phyloP scores from a whole-genome alignment of 2,329 filamentous ascomycete species.

The Epichloe aotearoae region DNA sequence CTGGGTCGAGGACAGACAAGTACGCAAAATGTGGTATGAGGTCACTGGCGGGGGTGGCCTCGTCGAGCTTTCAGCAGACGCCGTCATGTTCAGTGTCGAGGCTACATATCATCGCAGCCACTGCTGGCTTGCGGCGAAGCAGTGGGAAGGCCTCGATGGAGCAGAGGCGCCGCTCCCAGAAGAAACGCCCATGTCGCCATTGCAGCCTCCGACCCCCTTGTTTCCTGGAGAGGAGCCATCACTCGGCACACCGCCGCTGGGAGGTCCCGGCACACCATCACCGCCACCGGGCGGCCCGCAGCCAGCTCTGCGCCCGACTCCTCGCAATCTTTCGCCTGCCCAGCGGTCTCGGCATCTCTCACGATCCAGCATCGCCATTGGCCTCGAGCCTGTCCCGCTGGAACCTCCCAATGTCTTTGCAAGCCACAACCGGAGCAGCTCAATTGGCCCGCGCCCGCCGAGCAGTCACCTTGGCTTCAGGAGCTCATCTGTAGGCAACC shows the following conservation, averaged over 20 bases:
- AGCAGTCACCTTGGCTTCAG: slow-evolving; percentile 20
- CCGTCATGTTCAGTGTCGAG: slow-evolving; percentile 47
- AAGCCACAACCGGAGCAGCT: slow-evolving; percentile 22
- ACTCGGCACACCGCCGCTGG: slow-evolving; percentile 10
- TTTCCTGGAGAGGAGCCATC: slow-evolving; percentile 19
- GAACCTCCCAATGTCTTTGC: slow-evolving; percentile 18
- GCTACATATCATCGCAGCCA: slow-evolving; percentile 46
- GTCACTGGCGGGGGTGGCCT: slow-evolving; percentile 49
- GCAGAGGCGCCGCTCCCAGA: slow-evolving; percentile 13
- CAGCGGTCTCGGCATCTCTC: slow-evolving; percentile 20
- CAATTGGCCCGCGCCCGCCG: slow-evolving; percentile 19
- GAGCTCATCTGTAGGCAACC: slow-evolving; percentile 23
- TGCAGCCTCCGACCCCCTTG: slow-evolving; percentile 24
- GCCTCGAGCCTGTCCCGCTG: slow-evolving; percentile 29
- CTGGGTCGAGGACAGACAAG: slow-evolving; percentile 54
- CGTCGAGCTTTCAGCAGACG: slow-evolving; percentile 46
- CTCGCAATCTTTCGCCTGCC: slow-evolving; percentile 26
- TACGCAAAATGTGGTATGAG: slow-evolving; percentile 61
- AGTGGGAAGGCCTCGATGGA: slow-evolving; percentile 30
- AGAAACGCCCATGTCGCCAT: slow-evolving; percentile 24
- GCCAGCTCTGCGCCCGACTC: slow-evolving; percentile 16
- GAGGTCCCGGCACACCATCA: slow-evolving; percentile 14
- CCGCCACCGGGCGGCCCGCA: slow-evolving; percentile 13
- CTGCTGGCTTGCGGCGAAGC: slow-evolving; percentile 40
- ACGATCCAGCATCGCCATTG: slow-evolving; percentile 30